Evolutionary conservation across 371 early-diverging fungal genomes (phyloP), one percentile per base, ranked within the genome.

Genomic region (Coemansia sp.): DNA sequence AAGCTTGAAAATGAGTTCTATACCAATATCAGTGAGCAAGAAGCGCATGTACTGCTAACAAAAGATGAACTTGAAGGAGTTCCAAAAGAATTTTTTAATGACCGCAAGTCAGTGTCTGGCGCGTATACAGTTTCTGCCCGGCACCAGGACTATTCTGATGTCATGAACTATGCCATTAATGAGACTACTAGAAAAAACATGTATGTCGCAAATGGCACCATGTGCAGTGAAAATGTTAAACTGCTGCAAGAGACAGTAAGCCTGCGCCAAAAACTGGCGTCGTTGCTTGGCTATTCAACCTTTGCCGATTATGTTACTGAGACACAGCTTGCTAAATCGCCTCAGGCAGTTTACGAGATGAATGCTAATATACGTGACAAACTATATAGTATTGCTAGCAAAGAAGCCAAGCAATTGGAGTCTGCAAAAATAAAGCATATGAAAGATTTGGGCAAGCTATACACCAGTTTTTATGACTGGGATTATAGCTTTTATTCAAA

Each of bases 291-390:
- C 1, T 92, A 89, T 79, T 64, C 78, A 51, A 83, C 78, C 39
- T 90, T 91, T 77, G 89, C 90, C 4, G 85, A 80, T 4, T 90
- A 78, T 70, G 81, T 83, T 11, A 82, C 92, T n/a, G 89, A 90
- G 63, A 81, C 84, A 26, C 88, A 88, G 72, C 91, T 94, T 92
- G 94, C 94, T 39, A 90, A 93, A 76, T 80, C 78, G 4, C 86
- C 88, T 2, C 82, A 85, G 27, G 80, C 77, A 1, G 92, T 92
- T 14, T 40, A 58, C 39, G 16, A 40, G 14, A 22, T 58, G 24
- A 24, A 58, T 14, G n/a, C 39, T 4, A 18, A 39, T 34, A 6
- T 58, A 11, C 59, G 16, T n/a, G 45, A 26, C 6, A 40, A 16
- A 13, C 45, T 59, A 16, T 16, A 40, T 13, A 18, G n/a, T 6